Evolutionary conservation across 108 stramenopile species (phyloP).

Genomic region (Cyclostephanos invisitatus): DNA sequence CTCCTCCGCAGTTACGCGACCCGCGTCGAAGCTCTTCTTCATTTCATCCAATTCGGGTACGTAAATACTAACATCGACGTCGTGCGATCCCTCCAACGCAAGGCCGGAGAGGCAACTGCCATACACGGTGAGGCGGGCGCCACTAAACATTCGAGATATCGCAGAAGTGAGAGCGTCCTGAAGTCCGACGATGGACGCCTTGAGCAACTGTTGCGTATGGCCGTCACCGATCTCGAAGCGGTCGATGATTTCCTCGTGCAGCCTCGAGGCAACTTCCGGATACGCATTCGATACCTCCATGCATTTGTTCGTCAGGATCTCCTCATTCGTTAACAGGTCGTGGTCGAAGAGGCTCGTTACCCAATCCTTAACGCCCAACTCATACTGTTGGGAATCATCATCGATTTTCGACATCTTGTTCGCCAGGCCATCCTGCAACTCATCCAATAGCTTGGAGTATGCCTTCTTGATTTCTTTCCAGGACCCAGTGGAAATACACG

Average conservation of each 20-base stretch:
- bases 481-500: slow-evolving; percentile 9
- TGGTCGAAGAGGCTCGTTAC: slow-evolving; percentile 16
- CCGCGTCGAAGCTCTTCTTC: slow-evolving; percentile 55
- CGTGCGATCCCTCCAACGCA: slow-evolving; percentile 64
- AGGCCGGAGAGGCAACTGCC: slow-evolving; percentile 76
- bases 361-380: slow-evolving; percentile 23
- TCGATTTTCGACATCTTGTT: slow-evolving; percentile 13
- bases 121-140: slow-evolving; percentile 59
- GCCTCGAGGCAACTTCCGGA: slow-evolving; percentile 6
- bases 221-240: slow-evolving; percentile 24
- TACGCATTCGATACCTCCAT: slow-evolving; percentile 11
- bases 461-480: slow-evolving; percentile 15
- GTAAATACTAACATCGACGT: slow-evolving; percentile 73
- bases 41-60: slow-evolving; percentile 46
- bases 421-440: slow-evolving; percentile 10
- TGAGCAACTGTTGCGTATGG: slow-evolving; percentile 21
- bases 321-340: slow-evolving; percentile 15
- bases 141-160: slow-evolving; percentile 29
- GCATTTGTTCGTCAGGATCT: slow-evolving; percentile 22
- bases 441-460: slow-evolving; percentile 19
- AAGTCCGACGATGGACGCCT: slow-evolving; percentile 21
- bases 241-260: slow-evolving; percentile 23
- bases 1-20: slow-evolving; percentile 38
- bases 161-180: slow-evolving; percentile 24
- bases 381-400: slow-evolving; percentile 15